Conservation (phyloP, 2,329 filamentous ascomycete genomes). For the Microascus cirrosus region DNA sequence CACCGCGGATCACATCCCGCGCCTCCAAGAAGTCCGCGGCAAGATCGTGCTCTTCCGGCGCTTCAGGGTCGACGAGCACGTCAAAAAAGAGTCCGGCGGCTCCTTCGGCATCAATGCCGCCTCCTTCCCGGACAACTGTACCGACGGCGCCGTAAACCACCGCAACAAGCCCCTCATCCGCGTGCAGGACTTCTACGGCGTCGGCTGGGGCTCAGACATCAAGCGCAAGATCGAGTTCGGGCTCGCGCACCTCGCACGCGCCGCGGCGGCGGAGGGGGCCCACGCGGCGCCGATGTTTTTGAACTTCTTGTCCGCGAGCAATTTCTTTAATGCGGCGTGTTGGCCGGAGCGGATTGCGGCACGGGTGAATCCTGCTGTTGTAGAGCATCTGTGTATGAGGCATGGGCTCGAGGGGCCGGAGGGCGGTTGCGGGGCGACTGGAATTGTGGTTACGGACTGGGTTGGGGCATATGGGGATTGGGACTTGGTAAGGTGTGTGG, state of each 20-base stretch:
- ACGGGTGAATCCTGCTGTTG: conserved; percentile 69
- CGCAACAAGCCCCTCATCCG: conserved; percentile 51
- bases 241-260: conserved; percentile 65
- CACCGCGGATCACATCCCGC: conserved; percentile 65
- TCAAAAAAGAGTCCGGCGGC: conserved; percentile 28
- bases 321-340: conserved; percentile 85
- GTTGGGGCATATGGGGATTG: conserved; percentile 80
- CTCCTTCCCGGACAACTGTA: conserved; percentile 80
- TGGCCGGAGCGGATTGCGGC: conserved; percentile 91
- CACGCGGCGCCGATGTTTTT: conserved; percentile 50
- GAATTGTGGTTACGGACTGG: conserved; percentile 88
- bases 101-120: conserved; percentile 52
- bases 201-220: conserved; percentile 64
- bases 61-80: conserved; percentile 51
- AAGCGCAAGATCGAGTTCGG: conserved; percentile 67
- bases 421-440: conserved; percentile 52
- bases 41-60: conserved; percentile 77
- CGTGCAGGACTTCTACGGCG: conserved; percentile 92
- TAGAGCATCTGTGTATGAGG: conserved; percentile 48
- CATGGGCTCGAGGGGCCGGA: conserved; percentile 43
- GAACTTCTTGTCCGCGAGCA: conserved; percentile 84
- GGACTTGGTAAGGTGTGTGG: conserved; percentile 77
- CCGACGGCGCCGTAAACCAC: conserved; percentile 50
- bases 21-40: conserved; percentile 66
- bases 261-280: conserved; percentile 33